Conservation (phyloP, 352 stramenopile species). For the Phytopythium helicoides region DNA sequence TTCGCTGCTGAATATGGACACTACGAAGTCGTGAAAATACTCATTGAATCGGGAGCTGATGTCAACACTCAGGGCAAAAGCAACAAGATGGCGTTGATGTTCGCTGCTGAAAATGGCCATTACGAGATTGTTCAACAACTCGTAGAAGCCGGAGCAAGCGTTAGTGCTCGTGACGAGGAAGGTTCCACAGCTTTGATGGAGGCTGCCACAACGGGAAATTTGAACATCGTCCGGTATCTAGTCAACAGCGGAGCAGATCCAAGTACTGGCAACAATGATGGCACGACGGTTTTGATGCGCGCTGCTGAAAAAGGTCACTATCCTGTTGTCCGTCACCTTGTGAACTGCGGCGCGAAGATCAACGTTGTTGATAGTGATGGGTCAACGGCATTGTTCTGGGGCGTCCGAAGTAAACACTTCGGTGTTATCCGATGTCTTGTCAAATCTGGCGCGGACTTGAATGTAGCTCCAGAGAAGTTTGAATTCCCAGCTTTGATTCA, state of each 20-base stretch:
- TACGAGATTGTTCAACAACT: too few species aligned
- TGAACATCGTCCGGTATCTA: too few species aligned
- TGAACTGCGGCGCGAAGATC: slow-evolving; percentile 7
- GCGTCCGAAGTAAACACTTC: neutral
- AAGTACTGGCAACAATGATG: too few species aligned
- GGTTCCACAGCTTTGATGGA: too few species aligned
- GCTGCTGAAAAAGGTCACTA: neutral
- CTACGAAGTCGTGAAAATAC: neutral
- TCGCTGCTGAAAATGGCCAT: too few species aligned
- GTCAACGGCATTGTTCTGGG: slow-evolving; percentile 7
- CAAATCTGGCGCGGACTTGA: neutral
- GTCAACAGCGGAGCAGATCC: too few species aligned
- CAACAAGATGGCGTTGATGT: too few species aligned
- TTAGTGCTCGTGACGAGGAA: too few species aligned
- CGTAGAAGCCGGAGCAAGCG: too few species aligned
- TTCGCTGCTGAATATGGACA: neutral
- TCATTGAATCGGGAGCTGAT: neutral
- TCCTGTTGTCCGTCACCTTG: neutral
- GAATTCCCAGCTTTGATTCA: slow-evolving; percentile 3
- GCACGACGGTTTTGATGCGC: too few species aligned
- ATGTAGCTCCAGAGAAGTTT: neutral
- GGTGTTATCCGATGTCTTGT: slow-evolving; percentile 2
- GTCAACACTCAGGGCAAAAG: neutral
- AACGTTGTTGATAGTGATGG: slow-evolving; percentile 1
- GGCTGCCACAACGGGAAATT: too few species aligned